Evolutionary conservation across 116 monocot genomes (phyloP).

Genomic region (Papilionanthe hybrid): DNA sequence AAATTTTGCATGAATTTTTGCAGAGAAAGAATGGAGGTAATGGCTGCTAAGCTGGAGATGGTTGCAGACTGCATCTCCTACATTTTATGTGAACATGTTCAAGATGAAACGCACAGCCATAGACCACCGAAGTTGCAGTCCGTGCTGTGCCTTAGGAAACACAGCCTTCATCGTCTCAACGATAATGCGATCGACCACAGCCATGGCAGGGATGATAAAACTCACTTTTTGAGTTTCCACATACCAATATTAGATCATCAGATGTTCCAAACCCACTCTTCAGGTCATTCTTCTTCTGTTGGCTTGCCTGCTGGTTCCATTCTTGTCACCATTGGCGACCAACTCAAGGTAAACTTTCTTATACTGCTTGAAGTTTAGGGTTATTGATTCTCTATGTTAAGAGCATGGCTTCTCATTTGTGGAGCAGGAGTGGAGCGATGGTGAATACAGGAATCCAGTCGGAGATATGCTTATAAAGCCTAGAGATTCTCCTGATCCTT

Average conservation of each 20-base stretch:
- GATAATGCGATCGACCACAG: background rate
- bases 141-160: background rate
- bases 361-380: too few relatives aligned
- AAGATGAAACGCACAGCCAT: background rate
- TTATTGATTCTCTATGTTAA: too few relatives aligned
- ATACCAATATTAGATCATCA: background rate
- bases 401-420: background rate
- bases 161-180: background rate
- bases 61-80: conserved; percentile 6
- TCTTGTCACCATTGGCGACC: conserved; percentile 13
- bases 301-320: conserved; percentile 5
- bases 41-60: conserved; percentile 6
- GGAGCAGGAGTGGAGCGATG: conserved; percentile 1
- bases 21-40: conserved; percentile 8
- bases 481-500: background rate
- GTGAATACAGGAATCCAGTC: background rate
- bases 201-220: background rate
- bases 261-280: background rate
- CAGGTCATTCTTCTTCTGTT: background rate
- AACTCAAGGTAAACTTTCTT: conserved; percentile 2
- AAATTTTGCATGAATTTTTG: too few relatives aligned
- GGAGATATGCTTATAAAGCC: background rate
- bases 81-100: conserved; percentile 3
- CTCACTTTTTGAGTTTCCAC: background rate
- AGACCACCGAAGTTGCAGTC: background rate